Conservation (phyloP, 768 basidiomycete species). For the Tricholoma matsutake region DNA sequence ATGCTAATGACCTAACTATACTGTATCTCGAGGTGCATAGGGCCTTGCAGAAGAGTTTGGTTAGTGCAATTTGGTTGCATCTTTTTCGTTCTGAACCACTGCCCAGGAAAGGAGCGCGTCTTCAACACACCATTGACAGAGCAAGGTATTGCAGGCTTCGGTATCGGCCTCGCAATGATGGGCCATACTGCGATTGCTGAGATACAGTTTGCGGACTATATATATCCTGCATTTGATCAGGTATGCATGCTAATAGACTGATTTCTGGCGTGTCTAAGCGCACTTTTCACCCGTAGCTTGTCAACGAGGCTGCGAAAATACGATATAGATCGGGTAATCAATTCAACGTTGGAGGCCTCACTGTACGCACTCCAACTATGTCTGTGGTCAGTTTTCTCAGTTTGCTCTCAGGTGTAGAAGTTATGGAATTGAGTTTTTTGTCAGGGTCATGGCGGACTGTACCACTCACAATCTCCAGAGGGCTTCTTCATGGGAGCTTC, state of each 20-base stretch:
- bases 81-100: conserved; percentile 5
- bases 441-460: conserved; percentile 81
- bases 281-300: conserved; percentile 49
- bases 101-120: conserved; percentile 79
- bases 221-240: conserved; percentile 94
- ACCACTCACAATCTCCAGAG: conserved; percentile 95
- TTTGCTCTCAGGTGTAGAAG: neutral
- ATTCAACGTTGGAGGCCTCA: conserved; percentile 79
- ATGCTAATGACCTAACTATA: neutral
- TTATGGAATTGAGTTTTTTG: neutral
- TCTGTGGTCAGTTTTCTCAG: conserved; percentile 58
- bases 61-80: conserved; percentile 27
- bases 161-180: conserved; percentile 88
- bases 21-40: conserved; percentile 31
- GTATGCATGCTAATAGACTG: conserved; percentile 30
- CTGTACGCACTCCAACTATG: conserved; percentile 85
- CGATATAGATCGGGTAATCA: conserved; percentile 86
- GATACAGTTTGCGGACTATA: conserved; percentile 89
- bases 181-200: conserved; percentile 95
- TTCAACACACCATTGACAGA: conserved; percentile 95
- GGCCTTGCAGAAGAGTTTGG: conserved; percentile 94
- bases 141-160: conserved; percentile 94
- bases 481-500: conserved; percentile 91
- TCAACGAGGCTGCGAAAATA: conserved; percentile 94
- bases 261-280: neutral